Base-by-base conservation (phyloP, 345 rosid genomes). In the Camelina neglecta region DNA sequence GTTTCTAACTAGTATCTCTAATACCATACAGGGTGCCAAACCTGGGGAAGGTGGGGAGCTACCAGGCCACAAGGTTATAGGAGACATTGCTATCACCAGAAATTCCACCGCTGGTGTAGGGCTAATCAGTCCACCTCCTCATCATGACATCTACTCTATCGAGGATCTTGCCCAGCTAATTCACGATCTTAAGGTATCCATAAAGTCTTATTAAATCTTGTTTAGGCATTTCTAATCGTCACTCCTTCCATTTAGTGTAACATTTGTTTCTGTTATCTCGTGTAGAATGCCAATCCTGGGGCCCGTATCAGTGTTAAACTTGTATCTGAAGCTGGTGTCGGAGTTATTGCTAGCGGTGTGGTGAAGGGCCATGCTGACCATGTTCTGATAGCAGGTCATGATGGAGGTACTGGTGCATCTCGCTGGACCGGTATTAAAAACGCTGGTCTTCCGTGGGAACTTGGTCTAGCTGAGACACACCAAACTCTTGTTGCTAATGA, bases 1-100 rank as follows among this genome's bases (percentile, higher is more conserved):
- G n/a, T 50, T 49, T 29, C 42, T 75, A 51, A 81, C 65, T 64
- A 8, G 38, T 33, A 7, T 70, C 29, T 76, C 50, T 62, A 23
- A 70, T 74, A 65, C 54, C 71, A 75, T 55, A 41, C 83, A 96
- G 99, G 99, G 99, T 51, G 99, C 99, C 57, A 96, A 96, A 83
- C 99, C 99, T 55, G 99, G 99, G 71, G 99, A 96, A 90, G 99
- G 99, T 68, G 99, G 99, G 58, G 99, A 96, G 78, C 98, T 96
- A 79, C 99, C 99, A 35, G 99, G 99, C 66, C 97, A 96, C 84
- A 96, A 96, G 84, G 99, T 96, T 56, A 89, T 93, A 41, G 99
- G 98, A 67, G 99, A 96, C 79, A 96, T 96, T 68, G 99, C 99
- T 66, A 85, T 91, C 51, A 96, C 99, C 38, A 84, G 99, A 79